Evolutionary conservation across 2,329 filamentous ascomycete genomes (phyloP).

Genomic region (Alternaria infectoria): DNA sequence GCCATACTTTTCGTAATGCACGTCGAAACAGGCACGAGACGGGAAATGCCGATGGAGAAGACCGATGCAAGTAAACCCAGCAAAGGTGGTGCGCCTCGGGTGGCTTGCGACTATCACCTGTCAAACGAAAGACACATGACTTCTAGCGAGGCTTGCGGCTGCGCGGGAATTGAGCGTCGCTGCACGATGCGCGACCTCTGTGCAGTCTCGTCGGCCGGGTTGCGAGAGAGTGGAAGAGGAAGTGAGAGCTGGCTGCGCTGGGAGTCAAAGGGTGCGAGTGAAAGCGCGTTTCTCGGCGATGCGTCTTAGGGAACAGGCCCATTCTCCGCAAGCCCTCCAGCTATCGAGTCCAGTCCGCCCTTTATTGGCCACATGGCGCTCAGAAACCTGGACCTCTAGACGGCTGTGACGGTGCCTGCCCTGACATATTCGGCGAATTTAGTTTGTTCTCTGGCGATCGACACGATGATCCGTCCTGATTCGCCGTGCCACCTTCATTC

Average conservation of each 20-base stretch:
- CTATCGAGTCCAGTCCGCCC: background rate
- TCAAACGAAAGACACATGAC: constrained; percentile 16
- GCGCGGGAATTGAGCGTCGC: constrained; percentile 1
- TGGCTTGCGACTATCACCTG: constrained; percentile 18
- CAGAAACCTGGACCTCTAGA: constrained; percentile 7
- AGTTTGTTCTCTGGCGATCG: constrained; percentile 13
- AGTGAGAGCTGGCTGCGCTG: constrained; percentile 7
- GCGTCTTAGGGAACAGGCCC: constrained; percentile 12
- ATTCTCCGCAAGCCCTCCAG: constrained; percentile 3
- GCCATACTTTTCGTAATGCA: constrained; percentile 28
- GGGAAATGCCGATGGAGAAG: constrained; percentile 12
- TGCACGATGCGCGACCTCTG: background rate
- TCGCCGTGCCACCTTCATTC: constrained; percentile 1
- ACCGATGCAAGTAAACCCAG: constrained; percentile 13
- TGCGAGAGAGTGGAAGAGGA: background rate
- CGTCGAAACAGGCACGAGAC: constrained; percentile 12
- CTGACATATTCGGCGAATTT: constrained; percentile 24
- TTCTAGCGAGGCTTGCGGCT: background rate
- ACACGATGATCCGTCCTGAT: constrained; percentile 3
- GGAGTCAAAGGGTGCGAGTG: constrained; percentile 4
- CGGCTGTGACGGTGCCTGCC: constrained; percentile 18
- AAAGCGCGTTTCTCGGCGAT: constrained; percentile 17
- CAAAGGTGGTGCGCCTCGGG: constrained; percentile 14
- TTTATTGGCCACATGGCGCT: constrained; percentile 16
- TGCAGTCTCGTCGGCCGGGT: background rate